These are phyloP conservation scores for Verbena officinalis DNA, from an alignment of 257 asterid genomes.

Conservation along the genomic window DNA sequence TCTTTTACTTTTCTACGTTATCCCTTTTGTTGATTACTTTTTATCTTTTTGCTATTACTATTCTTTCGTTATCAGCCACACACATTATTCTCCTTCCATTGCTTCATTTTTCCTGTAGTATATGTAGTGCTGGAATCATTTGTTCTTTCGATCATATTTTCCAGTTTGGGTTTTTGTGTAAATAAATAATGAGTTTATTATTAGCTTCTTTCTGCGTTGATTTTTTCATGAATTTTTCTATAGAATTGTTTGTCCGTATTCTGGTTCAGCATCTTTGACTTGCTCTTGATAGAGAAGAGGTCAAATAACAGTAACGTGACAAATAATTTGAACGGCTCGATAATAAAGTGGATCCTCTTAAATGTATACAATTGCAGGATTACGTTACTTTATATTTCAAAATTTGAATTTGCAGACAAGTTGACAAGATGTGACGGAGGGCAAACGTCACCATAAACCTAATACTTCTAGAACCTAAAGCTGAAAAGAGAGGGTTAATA, in stretches of 20 bases:
- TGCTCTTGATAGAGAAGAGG: slow-evolving; percentile 3
- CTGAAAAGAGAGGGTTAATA: background rate
- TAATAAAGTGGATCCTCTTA: slow-evolving; percentile 7
- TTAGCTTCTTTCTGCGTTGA: background rate
- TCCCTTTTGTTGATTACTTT: background rate
- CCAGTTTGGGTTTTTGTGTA: slow-evolving; percentile 18
- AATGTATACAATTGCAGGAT: background rate
- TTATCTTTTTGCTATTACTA: background rate
- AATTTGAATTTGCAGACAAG: slow-evolving; percentile 27
- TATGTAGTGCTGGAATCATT: background rate
- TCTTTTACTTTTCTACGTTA: background rate
- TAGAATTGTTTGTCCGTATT: background rate
- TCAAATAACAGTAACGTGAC: background rate
- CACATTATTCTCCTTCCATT: slow-evolving; percentile 17
- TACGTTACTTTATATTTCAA: slow-evolving; percentile 27
- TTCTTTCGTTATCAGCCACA: slow-evolving; percentile 28
- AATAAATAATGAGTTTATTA: slow-evolving; percentile 31
- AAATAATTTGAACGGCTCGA: background rate
- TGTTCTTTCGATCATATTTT: background rate
- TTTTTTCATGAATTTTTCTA: slow-evolving; percentile 6
- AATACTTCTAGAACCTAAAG: background rate
- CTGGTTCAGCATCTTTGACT: too few species aligned
- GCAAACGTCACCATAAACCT: background rate
- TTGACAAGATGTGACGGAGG: slow-evolving; percentile 7
- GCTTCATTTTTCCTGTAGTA: background rate